Conservation (phyloP, 2,329 filamentous ascomycete genomes). For the Claviceps sorghi region DNA sequence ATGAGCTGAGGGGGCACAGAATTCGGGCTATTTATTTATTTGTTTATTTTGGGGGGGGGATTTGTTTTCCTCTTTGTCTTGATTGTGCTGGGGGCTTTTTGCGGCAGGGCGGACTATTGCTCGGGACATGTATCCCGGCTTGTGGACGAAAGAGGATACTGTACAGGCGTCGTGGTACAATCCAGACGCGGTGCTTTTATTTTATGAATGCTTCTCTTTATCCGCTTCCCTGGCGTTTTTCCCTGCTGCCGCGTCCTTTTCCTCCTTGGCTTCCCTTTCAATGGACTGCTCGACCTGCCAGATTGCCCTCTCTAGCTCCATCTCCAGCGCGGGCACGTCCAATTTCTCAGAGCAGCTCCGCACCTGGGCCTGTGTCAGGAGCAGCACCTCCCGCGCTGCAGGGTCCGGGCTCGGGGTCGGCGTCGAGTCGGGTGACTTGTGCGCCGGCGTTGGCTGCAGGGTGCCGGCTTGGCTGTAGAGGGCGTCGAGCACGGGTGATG, state of each 20-base stretch:
- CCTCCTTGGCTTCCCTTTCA: slow-evolving; percentile 17
- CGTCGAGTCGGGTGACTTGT: background rate
- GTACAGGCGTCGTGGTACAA: background rate
- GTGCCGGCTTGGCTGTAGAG: slow-evolving; percentile 45
- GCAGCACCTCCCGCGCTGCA: slow-evolving; percentile 16
- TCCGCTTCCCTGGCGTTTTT: background rate
- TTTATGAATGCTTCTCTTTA: background rate
- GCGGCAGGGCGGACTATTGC: no score
- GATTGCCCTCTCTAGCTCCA: slow-evolving; percentile 62
- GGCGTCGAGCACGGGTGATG: slow-evolving; percentile 56
- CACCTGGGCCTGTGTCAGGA: slow-evolving; percentile 38
- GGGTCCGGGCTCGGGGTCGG: no score
- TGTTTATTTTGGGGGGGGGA: background rate
- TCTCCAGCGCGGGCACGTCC: slow-evolving; percentile 52
- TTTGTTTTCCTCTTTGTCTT: no score
- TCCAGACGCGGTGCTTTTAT: background rate
- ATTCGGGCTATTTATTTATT: no score
- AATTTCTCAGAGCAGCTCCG: slow-evolving; percentile 45
- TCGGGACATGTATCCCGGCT: no score
- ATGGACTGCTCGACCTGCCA: slow-evolving; percentile 51
- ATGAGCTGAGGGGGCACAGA: no score
- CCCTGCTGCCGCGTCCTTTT: background rate
- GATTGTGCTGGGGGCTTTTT: no score
- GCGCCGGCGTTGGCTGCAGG: background rate
- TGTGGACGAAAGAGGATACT: no score